Evolutionary conservation across 257 asterid genomes (phyloP).

Genomic region (Cruciata laevipes): DNA sequence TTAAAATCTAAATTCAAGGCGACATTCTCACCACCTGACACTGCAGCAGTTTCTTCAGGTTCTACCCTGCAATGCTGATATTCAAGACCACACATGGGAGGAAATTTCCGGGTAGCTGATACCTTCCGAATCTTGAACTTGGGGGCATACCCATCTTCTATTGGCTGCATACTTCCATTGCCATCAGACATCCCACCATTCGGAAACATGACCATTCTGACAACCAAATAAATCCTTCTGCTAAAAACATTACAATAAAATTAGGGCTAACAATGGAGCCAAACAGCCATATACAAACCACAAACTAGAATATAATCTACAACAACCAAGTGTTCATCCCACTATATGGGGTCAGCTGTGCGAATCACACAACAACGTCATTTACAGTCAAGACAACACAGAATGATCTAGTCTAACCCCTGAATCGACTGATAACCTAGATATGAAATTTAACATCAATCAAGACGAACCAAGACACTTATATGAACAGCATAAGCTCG

Average conservation of each 20-base stretch:
- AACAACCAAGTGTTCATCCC: background rate
- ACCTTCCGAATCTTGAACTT: slow-evolving; percentile 63
- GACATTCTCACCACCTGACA: slow-evolving; percentile 13
- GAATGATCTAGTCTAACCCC: too few species aligned
- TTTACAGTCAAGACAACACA: too few species aligned
- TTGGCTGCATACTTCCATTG: slow-evolving; percentile 38
- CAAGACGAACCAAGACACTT: background rate
- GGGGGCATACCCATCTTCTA: slow-evolving; percentile 41
- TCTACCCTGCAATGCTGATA: slow-evolving; percentile 14
- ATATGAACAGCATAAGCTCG: background rate
- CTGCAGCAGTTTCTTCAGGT: slow-evolving; percentile 19
- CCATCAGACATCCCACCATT: slow-evolving; percentile 39
- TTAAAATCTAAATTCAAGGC: too few species aligned
- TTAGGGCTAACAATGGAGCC: background rate
- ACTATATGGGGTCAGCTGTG: background rate
- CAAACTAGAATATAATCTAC: background rate
- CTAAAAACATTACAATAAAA: background rate
- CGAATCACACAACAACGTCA: background rate
- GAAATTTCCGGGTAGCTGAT: slow-evolving; percentile 65
- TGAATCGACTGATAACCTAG: background rate
- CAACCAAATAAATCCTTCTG: background rate
- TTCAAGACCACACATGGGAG: slow-evolving; percentile 54
- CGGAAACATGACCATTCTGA: slow-evolving; percentile 43
- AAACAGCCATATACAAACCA: background rate
- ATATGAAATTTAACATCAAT: background rate